Conservation (phyloP, 805 yeast genomes). For the Saccharomycopsis schoenii region DNA sequence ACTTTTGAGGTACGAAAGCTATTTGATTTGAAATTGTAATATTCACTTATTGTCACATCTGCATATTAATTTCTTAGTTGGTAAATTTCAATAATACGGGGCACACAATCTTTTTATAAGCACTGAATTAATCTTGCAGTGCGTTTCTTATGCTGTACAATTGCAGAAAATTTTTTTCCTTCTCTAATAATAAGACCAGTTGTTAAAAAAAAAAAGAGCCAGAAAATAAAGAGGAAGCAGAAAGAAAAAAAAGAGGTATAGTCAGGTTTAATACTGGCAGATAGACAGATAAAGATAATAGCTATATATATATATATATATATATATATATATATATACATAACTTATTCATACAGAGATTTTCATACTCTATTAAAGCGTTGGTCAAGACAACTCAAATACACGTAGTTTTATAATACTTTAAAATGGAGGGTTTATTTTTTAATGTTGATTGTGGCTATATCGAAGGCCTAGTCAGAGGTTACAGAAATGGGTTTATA, state of each 20-base stretch:
- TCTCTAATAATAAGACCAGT: background rate
- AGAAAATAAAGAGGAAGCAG: background rate
- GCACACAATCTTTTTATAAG: too few species aligned
- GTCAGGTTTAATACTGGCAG: background rate
- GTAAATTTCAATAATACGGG: too few species aligned
- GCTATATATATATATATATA: too few species aligned
- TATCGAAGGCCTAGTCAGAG: constrained; percentile 91
- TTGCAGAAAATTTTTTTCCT: background rate
- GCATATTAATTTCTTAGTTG: too few species aligned
- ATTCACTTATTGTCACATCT: too few species aligned
- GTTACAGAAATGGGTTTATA: constrained; percentile 78
- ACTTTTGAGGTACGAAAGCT: too few species aligned
- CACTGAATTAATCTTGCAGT: background rate
- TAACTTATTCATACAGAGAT: too few species aligned
- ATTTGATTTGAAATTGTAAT: too few species aligned
- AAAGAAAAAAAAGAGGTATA: background rate
- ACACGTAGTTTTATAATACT: background rate
- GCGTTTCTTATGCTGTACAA: background rate
- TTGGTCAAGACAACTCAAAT: too few species aligned
- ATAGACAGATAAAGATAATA: background rate
- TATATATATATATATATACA: too few species aligned
- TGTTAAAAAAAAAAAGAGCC: background rate
- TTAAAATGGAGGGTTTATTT: constrained; percentile 78
- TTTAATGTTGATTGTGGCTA: constrained; percentile 87
- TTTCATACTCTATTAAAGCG: too few species aligned